Evolutionary conservation across 2,329 filamentous ascomycete genomes (phyloP), one percentile per base, ranked within the genome.

Genomic region (Aspergillus sp.): DNA sequence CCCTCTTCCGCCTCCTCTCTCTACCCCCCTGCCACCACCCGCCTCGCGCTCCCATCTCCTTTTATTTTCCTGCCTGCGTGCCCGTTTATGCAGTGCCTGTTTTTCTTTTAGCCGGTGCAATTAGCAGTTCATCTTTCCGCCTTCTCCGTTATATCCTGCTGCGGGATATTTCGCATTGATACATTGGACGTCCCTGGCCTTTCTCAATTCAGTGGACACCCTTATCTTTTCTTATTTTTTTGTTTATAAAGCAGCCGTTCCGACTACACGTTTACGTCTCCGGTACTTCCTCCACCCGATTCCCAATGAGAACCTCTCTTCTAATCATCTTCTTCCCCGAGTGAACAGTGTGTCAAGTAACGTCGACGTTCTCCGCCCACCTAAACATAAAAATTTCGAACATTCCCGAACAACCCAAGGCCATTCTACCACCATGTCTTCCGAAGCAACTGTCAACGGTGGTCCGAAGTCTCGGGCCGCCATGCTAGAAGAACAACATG

Each of bases 401-500:
- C 17, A 6, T 45, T 17, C 9, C 7, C 18, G n/a, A 39, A 44
- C 30, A n/a, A 26, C 34, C 26, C 13, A 48, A 32, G 26, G 42
- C 34, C 39, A 36, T 45, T 26, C 53, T 26, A 32, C 39, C 64
- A 63, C 53, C 54, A 75, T 75, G 72, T 68, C 73, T 58, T 64
- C 72, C 43, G 70, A 75, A 67, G 55, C 67, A 53, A 62, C 68
- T 50, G 62, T 68, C 54, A 75, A 74, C 56, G 70, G 72, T 53
- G 69, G 67, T 48, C 11, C 68, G 45, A 73, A 80, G 68, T 81
- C 79, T 43, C 78, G 80, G 34, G 82, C 82, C 34, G 81, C 83
- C 63, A 73, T 80, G 64, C 74, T 85, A 64, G 77, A 80, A 68
- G 75, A 81, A 65, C 77, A 82, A 72, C 82, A 85, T 68, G 74